phyloP scores from a whole-genome alignment of 192 early-diverging fungal genomes.

The Geranomyces variabilis region DNA sequence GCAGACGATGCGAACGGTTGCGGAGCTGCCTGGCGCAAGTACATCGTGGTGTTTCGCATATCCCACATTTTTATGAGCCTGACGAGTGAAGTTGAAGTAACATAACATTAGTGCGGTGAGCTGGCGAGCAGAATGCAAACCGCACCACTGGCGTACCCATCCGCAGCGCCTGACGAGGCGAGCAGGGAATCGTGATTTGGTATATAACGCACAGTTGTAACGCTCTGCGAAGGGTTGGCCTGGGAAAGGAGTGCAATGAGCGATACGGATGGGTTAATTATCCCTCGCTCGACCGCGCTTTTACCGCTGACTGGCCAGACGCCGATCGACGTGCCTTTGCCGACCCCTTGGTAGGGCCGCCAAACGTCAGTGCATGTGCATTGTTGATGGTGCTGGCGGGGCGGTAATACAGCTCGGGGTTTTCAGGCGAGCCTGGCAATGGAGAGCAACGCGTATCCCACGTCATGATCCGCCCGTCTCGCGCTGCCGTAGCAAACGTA shows the following conservation, averaged over 20 bases:
- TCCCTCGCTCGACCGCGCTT: too few species aligned
- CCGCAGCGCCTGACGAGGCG: slow-evolving; percentile 63
- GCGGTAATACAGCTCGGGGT: neutral
- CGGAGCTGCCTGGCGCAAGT: slow-evolving; percentile 46
- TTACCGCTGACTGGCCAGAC: neutral
- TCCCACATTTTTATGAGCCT: slow-evolving; percentile 85
- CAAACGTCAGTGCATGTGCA: slow-evolving; percentile 45
- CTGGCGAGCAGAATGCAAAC: slow-evolving; percentile 5
- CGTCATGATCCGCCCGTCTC: slow-evolving; percentile 73
- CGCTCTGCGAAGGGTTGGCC: slow-evolving; percentile 41
- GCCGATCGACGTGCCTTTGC: neutral
- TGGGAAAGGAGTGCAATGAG: neutral
- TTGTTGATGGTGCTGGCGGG: slow-evolving; percentile 49
- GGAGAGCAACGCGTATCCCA: slow-evolving; percentile 75
- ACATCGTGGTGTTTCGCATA: slow-evolving; percentile 55
- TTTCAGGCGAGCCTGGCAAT: neutral
- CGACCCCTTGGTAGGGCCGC: neutral
- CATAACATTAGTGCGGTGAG: neutral
- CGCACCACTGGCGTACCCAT: slow-evolving; percentile 55
- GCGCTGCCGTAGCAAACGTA: slow-evolving; percentile 69
- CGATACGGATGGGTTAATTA: too few species aligned
- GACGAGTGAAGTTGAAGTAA: too few species aligned
- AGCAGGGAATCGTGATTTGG: slow-evolving; percentile 50
- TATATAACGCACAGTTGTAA: slow-evolving; percentile 61
- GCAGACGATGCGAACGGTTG: slow-evolving; percentile 38